These are phyloP conservation scores for Termitomyces sp. DNA, from an alignment of 768 basidiomycete species.

Conservation along the genomic window DNA sequence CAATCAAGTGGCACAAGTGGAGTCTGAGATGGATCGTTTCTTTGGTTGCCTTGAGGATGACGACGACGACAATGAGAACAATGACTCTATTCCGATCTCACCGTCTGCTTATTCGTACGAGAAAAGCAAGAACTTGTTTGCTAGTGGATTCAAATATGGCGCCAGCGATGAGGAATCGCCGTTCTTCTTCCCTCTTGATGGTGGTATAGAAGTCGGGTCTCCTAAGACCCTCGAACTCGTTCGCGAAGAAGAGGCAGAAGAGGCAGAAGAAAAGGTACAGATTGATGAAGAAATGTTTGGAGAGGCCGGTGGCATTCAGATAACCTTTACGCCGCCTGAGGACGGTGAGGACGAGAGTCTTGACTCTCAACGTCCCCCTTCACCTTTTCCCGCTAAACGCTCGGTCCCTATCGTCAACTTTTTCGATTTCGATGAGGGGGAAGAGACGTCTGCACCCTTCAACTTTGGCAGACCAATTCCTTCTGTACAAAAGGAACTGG, in stretches of 20 bases:
- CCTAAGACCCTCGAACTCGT: constrained; percentile 33
- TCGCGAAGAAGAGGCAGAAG: constrained; percentile 44
- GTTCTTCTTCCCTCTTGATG: constrained; percentile 39
- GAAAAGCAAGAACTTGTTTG: constrained; percentile 58
- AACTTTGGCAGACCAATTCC: constrained; percentile 14
- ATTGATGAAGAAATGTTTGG: constrained; percentile 54
- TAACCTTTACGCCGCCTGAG: constrained; percentile 66
- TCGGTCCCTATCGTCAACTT: constrained; percentile 32
- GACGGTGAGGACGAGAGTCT: constrained; percentile 30
- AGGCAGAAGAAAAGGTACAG: constrained; percentile 29
- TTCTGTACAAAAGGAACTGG: neutral
- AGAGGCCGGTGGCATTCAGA: constrained; percentile 68
- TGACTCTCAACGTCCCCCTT: constrained; percentile 26
- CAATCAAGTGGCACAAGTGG: constrained; percentile 19
- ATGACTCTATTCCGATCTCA: constrained; percentile 37
- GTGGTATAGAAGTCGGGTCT: constrained; percentile 32
- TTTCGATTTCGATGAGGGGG: constrained; percentile 22
- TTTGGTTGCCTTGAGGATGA: constrained; percentile 69
- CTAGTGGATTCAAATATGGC: constrained; percentile 45
- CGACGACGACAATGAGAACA: constrained; percentile 30
- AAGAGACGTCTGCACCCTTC: constrained; percentile 8
- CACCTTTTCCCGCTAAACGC: constrained; percentile 23
- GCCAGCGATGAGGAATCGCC: constrained; percentile 50
- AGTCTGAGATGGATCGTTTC: constrained; percentile 63
- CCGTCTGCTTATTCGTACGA: constrained; percentile 46